phyloP scores from a whole-genome alignment of 2,329 filamentous ascomycete genomes.

The Emydomyces testavorans region DNA sequence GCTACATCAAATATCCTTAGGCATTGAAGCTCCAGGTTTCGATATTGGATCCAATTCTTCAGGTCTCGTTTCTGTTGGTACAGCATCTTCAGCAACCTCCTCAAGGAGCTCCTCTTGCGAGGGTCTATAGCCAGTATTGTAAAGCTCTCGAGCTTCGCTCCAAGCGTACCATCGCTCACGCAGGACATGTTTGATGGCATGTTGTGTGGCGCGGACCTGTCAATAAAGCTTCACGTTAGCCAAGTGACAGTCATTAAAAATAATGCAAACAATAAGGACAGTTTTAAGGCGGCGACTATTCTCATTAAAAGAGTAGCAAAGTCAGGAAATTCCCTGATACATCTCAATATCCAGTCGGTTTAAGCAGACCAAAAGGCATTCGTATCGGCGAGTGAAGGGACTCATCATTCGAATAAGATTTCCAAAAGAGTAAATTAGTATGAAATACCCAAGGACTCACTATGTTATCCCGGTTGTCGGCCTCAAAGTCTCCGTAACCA shows the following conservation, averaged over 20 bases:
- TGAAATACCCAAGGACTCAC: slow-evolving; percentile 43
- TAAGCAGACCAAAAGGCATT: slow-evolving; percentile 22
- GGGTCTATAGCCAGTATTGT: slow-evolving; percentile 28
- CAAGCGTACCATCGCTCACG: slow-evolving; percentile 84
- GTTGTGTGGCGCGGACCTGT: slow-evolving; percentile 67
- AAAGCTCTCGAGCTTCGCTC: slow-evolving; percentile 36
- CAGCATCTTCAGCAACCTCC: slow-evolving; percentile 1
- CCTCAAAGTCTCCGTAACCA: slow-evolving; percentile 63
- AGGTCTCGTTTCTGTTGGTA: slow-evolving; percentile 2
- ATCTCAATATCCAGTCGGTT: slow-evolving; percentile 14
- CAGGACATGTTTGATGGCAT: slow-evolving; percentile 68
- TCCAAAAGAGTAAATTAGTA: no score
- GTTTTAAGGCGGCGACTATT: neutral
- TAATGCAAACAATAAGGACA: neutral
- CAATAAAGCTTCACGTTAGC: slow-evolving; percentile 6
- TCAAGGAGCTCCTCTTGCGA: slow-evolving; percentile 20
- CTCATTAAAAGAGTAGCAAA: neutral
- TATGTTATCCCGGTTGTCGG: slow-evolving; percentile 49
- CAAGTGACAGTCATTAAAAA: neutral
- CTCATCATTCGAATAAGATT: slow-evolving; percentile 19
- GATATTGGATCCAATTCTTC: slow-evolving; percentile 5
- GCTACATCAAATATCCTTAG: neutral
- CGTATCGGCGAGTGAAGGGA: slow-evolving; percentile 26
- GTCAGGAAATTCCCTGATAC: slow-evolving; percentile 7
- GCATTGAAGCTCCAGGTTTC: neutral